Evolutionary conservation across 2,329 filamentous ascomycete species (phyloP), one percentile per base, ranked within the genome.

Genomic region (Cordyceps farinosa): DNA sequence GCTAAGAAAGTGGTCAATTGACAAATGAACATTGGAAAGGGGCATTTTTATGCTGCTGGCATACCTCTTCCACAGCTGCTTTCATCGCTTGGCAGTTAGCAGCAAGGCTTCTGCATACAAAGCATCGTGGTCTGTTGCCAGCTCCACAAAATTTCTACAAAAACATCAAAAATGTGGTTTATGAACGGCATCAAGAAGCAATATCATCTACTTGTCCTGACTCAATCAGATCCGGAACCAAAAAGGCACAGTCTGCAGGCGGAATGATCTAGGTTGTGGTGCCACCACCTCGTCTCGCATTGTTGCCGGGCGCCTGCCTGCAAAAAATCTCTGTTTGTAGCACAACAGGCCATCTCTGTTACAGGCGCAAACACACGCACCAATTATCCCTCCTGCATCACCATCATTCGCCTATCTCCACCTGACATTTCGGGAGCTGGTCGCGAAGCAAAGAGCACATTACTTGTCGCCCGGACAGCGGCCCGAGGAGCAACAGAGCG

Each of bases 321-420:
- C 44, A 4, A 27, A 47, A 44, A 44, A 42, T 34, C 22, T 60
- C 57, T 54, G 58, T 61, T 61, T 61, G 58, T 61, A 54, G 38
- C 58, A 61, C 58, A 53, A 32, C 50, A 53, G 48, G 30, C 13
- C 30, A 32, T 50, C 22, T 38, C 48, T 51, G 34, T 42, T 29
- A 13, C 48, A 60, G 22, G 40, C 57, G 36, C 57, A 60, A 60
- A 60, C 57, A 45, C 42, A 27, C 42, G 17, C 47, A 50, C 11
- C 47, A 52, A 27, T 60, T 52, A 10, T 60, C 29, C 36, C 48
- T 52, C 38, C 57, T 44, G 17, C 57, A 60, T 52, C 57, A 60
- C 29, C 29, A 22, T 27, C 34, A n/a, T 13, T 40, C 56, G 56
- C 44, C 45, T 40, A 22, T 59, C 27, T 40, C 34, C 11, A 17